Conservation (phyloP, 1,139 yeast species). For the Saccharomyces hybrid region DNA sequence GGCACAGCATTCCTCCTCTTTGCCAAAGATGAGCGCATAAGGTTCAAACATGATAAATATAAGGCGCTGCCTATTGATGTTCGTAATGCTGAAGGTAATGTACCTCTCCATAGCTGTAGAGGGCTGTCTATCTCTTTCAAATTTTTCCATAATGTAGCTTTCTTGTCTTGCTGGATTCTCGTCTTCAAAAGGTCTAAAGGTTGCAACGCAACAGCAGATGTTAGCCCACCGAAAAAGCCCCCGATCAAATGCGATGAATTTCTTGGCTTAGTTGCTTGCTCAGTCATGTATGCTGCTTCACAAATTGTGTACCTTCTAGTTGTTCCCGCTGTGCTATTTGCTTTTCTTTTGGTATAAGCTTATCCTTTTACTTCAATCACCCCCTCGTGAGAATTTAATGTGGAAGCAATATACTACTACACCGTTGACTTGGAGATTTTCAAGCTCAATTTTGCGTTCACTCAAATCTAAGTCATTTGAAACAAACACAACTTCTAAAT, state of each 20-base stretch:
- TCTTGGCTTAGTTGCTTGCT: slow-evolving; percentile 10
- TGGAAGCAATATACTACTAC: neutral
- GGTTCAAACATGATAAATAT: slow-evolving; percentile 65
- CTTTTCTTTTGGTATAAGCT: neutral
- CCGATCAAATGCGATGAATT: slow-evolving; percentile 53
- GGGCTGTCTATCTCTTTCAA: slow-evolving; percentile 41
- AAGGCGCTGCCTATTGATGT: slow-evolving; percentile 89
- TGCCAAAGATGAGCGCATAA: slow-evolving; percentile 49
- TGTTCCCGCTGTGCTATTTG: neutral
- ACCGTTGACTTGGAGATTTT: neutral
- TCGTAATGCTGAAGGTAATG: slow-evolving; percentile 79
- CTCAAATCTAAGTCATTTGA: neutral
- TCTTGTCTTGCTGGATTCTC: slow-evolving; percentile 65
- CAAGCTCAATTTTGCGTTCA: neutral
- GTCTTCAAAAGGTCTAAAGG: slow-evolving; percentile 90
- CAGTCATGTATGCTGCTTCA: neutral
- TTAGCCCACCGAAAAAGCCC: slow-evolving; percentile 81
- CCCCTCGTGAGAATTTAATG: neutral
- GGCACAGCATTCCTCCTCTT: slow-evolving; percentile 14
- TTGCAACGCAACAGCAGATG: slow-evolving; percentile 74
- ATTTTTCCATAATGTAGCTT: slow-evolving; percentile 38
- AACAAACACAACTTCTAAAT: neutral
- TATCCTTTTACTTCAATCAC: neutral
- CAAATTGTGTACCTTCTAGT: neutral
- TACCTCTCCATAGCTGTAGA: slow-evolving; percentile 81